phyloP scores from a whole-genome alignment of 805 yeast species.

The Suhomyces kilbournensis region DNA sequence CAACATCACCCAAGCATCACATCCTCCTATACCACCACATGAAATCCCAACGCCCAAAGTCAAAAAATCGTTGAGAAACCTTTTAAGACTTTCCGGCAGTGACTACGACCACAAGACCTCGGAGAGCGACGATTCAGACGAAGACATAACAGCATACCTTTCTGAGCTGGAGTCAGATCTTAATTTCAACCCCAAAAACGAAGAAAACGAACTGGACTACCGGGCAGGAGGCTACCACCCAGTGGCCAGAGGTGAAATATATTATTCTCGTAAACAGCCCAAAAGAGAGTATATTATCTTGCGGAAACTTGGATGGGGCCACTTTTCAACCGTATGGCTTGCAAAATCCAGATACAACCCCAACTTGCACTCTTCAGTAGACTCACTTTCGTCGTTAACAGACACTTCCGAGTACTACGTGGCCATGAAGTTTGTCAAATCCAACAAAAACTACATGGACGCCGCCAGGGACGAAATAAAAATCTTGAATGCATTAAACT shows the following conservation, averaged over 20 bases:
- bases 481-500: conserved; percentile 39
- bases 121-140: conserved; percentile 7
- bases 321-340: conserved; percentile 70
- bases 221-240: conserved; percentile 65
- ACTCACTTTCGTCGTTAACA: neutral
- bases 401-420: conserved; percentile 41
- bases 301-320: conserved; percentile 70
- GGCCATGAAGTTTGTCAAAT: conserved; percentile 61
- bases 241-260: conserved; percentile 52
- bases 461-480: conserved; percentile 66
- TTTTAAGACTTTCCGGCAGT: conserved; percentile 3
- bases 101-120: neutral
- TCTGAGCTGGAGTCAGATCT: conserved; percentile 26
- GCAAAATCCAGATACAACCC: conserved; percentile 33
- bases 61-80: conserved; percentile 5
- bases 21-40: neutral
- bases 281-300: conserved; percentile 44
- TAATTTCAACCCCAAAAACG: conserved; percentile 30
- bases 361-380: neutral
- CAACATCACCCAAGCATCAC: neutral
- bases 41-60: neutral
- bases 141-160: conserved; percentile 12
- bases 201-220: conserved; percentile 54
- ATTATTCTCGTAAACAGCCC: conserved; percentile 36
- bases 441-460: conserved; percentile 51